Conservation (phyloP, 2,329 filamentous ascomycete species). For the Alternaria arbusti region DNA sequence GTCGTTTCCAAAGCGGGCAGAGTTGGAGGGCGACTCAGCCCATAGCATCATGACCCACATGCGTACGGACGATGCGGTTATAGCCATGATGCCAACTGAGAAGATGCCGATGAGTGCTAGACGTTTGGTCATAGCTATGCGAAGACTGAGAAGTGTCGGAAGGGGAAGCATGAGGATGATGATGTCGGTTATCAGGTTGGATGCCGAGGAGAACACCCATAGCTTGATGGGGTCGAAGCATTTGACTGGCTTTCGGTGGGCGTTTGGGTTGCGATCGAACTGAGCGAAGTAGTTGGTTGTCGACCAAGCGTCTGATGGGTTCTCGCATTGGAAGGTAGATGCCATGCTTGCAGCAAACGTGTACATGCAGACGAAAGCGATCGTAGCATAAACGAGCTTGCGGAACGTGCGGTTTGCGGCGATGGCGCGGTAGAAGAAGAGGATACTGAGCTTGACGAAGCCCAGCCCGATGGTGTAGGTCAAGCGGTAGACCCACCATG, state of each 20-base stretch:
- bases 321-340: conserved; percentile 42
- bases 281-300: conserved; percentile 38
- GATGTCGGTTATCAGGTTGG: conserved; percentile 53
- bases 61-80: conserved; percentile 44
- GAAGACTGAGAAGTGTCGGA: conserved; percentile 54
- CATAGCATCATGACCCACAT: conserved; percentile 48
- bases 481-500: conserved; percentile 46
- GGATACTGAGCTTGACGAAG: conserved; percentile 43
- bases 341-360: conserved; percentile 37
- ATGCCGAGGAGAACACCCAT: conserved; percentile 46
- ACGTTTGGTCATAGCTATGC: conserved; percentile 58
- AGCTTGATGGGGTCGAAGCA: conserved; percentile 43
- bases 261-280: conserved; percentile 32
- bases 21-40: conserved; percentile 46
- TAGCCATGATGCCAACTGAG: conserved; percentile 44
- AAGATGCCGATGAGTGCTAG: conserved; percentile 56
- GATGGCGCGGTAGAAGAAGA: conserved; percentile 46
- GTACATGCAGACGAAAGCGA: conserved; percentile 40
- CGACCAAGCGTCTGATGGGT: conserved; percentile 36
- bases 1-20: conserved; percentile 43
- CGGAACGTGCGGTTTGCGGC: conserved; percentile 43
- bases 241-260: conserved; percentile 24
- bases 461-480: conserved; percentile 37
- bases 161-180: conserved; percentile 55
- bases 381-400: conserved; percentile 35